These are phyloP conservation scores for Coprinopsis strossmayeri DNA, from an alignment of 768 basidiomycete genomes.

Conservation along the genomic window DNA sequence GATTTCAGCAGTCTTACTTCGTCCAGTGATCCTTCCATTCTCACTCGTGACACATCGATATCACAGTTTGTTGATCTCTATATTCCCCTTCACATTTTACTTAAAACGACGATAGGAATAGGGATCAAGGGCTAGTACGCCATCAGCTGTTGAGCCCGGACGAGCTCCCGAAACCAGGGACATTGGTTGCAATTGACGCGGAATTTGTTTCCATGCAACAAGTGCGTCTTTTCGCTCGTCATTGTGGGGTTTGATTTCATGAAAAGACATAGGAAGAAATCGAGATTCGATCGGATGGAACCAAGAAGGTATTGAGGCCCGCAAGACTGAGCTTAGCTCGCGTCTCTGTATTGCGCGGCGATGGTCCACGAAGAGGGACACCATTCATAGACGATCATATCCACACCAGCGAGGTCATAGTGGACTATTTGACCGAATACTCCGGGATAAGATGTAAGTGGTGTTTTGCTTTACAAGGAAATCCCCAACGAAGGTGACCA, in stretches of 20 bases:
- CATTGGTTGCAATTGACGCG: conserved; percentile 90
- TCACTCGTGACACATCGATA: conserved; percentile 84
- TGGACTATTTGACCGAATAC: conserved; percentile 95
- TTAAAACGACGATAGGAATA: conserved; percentile 38
- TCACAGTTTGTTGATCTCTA: conserved; percentile 48
- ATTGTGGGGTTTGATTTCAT: background rate
- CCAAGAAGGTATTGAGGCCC: conserved; percentile 87
- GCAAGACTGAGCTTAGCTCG: conserved; percentile 89
- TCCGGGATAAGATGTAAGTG: conserved; percentile 88
- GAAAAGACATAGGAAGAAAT: conserved; percentile 69
- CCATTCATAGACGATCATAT: conserved; percentile 99
- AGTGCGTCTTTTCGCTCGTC: conserved; percentile 29
- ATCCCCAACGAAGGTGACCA: background rate
- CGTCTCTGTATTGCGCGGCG: conserved; percentile 88
- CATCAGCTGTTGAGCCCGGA: conserved; percentile 66
- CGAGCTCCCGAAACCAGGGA: conserved; percentile 83
- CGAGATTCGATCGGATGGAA: conserved; percentile 92
- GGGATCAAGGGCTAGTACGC: conserved; percentile 64
- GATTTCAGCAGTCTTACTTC: conserved; percentile 62
- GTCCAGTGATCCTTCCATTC: conserved; percentile 63
- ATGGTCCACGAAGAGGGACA: conserved; percentile 69
- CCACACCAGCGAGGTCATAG: conserved; percentile 90
- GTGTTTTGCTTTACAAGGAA: background rate
- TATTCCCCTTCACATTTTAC: background rate
- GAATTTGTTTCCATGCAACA: conserved; percentile 98